phyloP scores from a whole-genome alignment of 2,329 filamentous ascomycete genomes.

The Monilinia laxa region DNA sequence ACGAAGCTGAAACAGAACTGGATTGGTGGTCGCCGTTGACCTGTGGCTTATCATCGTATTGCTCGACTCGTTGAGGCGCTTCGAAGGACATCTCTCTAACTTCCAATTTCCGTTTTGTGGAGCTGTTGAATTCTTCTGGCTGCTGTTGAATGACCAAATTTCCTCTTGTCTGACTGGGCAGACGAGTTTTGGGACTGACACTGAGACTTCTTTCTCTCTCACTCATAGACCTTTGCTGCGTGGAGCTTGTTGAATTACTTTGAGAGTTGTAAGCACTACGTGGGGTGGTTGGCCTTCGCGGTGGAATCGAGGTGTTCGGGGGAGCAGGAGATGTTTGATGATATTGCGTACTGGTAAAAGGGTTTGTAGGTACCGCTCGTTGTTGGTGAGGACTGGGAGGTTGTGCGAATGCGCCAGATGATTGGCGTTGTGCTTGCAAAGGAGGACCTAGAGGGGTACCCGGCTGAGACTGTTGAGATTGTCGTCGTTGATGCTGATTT shows the following conservation, averaged over 20 bases:
- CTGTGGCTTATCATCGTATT: conserved; percentile 27
- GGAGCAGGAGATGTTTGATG: conserved; percentile 42
- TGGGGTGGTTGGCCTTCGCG: conserved; percentile 46
- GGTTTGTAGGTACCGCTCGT: conserved; percentile 41
- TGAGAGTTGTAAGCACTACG: conserved; percentile 48
- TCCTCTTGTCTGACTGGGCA: conserved; percentile 41
- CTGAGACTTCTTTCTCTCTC: conserved; percentile 71
- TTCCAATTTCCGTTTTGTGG: conserved; percentile 38
- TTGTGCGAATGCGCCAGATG: conserved; percentile 49
- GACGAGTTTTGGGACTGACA: conserved; percentile 74
- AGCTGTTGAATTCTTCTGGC: conserved; percentile 31
- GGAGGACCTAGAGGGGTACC: conserved; percentile 53
- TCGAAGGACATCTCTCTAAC: conserved; percentile 34
- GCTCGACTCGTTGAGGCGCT: conserved; percentile 26
- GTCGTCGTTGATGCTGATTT: conserved; percentile 37
- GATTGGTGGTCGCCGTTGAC: conserved; percentile 32
- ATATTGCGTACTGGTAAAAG: conserved; percentile 30
- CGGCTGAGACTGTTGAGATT: conserved; percentile 37
- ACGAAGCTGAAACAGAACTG: conserved; percentile 26
- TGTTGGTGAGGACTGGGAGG: conserved; percentile 63
- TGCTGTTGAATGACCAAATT: conserved; percentile 25
- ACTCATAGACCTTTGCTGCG: conserved; percentile 50
- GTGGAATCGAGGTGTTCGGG: conserved; percentile 42
- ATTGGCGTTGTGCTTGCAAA: conserved; percentile 46
- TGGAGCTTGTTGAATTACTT: conserved; percentile 45